Base-by-base conservation (phyloP, 2,329 filamentous ascomycete genomes). In the Exophiala alcalophila region DNA sequence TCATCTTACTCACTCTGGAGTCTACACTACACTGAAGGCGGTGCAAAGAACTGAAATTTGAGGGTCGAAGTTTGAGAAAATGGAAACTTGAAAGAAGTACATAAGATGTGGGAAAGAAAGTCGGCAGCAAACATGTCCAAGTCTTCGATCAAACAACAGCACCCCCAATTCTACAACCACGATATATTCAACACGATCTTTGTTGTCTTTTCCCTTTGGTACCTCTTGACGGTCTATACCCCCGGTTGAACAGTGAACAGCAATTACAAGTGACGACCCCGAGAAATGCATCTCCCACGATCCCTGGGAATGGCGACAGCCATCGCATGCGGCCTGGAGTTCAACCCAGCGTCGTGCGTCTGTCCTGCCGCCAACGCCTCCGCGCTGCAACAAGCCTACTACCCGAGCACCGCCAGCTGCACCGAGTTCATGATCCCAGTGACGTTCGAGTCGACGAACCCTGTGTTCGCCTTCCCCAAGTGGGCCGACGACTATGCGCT, bases 391-490 rank as follows among this genome's bases (percentile, higher is more conserved):
- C 42, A 40, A 23, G 21, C 35, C 16, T 45, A 40, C 19, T 45
- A 40, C 14, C 36, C 35, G 6, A 27, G 28, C 3, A 11, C 37
- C 14, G 42, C 42, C 11, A 29, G 20, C 10, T 40, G 42, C 11
- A 29, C 36, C 9, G 36, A 45, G 24, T 45, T 45, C 29, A 33
- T 25, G 12, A 38, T 45, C n/a, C 42, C 42, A 4, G 35, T 45
- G 16, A 40, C 36, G 5, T 45, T 45, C 29, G 28, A 33, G 20
- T 20, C 35, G 5, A 35, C 39, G 35, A 40, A 34, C 24, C 19
- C 23, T 8, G 28, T 45, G 21, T 45, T 45, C 29, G 24, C 19
- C 12, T 45, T 45, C 28, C 42, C 42, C 3, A 45, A 40, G 20
- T 45, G 42, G 42, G 35, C 30, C 18, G 42, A 45, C 28, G 28